These are phyloP conservation scores for Alternaria sp. DNA, from an alignment of 2,329 filamentous ascomycete species.

Conservation along the genomic window DNA sequence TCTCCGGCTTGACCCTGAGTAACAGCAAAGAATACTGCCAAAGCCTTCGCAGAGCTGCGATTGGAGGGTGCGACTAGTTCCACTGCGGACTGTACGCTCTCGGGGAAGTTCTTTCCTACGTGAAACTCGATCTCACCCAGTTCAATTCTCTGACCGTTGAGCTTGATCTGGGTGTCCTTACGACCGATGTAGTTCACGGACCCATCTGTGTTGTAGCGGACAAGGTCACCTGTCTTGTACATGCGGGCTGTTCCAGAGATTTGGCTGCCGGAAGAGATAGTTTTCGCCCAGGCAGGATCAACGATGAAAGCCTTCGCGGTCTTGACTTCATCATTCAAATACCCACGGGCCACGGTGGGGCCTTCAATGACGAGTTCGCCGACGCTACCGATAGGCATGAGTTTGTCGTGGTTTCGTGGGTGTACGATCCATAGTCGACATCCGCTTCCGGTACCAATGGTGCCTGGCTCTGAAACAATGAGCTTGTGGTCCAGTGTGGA, in stretches of 20 bases:
- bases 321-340: conserved; percentile 33
- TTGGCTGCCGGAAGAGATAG: conserved; percentile 10
- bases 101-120: conserved; percentile 42
- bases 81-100: conserved; percentile 40
- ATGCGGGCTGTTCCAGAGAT: conserved; percentile 22
- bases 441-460: conserved; percentile 42
- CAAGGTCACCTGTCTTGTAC: conserved; percentile 31
- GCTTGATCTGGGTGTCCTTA: conserved; percentile 40
- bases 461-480: conserved; percentile 33
- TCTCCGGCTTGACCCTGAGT: conserved; percentile 15
- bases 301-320: conserved; percentile 36
- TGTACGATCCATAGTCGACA: conserved; percentile 51
- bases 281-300: conserved; percentile 33
- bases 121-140: conserved; percentile 39
- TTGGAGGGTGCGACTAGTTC: conserved; percentile 41
- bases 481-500: conserved; percentile 32
- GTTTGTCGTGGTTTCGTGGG: conserved; percentile 44
- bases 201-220: conserved; percentile 30
- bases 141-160: conserved; percentile 40
- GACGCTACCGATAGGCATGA: conserved; percentile 40
- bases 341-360: conserved; percentile 49
- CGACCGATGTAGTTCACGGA: conserved; percentile 37
- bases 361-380: conserved; percentile 54
- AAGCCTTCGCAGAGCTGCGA: conserved; percentile 35
- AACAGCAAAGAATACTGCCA: conserved; percentile 41